A percentile compares a stretch with the other conserved stretches of the same genome.
These are phyloP conservation scores for Tetramitus jugosus DNA, from an alignment of 208 protist genomes.

Conservation along the genomic window DNA sequence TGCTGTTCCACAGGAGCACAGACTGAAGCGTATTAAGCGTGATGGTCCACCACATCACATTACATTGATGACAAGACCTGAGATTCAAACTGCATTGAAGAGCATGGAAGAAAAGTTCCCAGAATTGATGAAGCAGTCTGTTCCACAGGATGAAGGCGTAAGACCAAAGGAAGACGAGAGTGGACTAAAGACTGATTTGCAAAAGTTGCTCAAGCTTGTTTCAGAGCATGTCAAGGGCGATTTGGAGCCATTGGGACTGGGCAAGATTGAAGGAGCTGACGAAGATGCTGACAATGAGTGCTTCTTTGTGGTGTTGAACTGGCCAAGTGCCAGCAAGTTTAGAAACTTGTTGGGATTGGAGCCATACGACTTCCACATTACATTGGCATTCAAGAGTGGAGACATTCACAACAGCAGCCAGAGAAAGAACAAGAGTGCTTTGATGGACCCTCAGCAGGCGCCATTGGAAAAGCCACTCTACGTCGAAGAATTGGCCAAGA, in stretches of 20 bases:
- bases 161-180: neutral
- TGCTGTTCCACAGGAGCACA: neutral
- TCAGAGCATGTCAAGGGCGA: neutral
- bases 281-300: neutral
- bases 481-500: neutral
- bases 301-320: slow-evolving; percentile 2
- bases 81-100: slow-evolving; percentile 11
- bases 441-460: neutral
- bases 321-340: slow-evolving; percentile 5
- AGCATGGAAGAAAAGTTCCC: slow-evolving; percentile 13
- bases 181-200: neutral
- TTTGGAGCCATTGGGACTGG: neutral
- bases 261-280: neutral
- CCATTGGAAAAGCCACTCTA: too few species aligned
- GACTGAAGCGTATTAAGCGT: neutral
- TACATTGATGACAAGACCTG: slow-evolving; percentile 3
- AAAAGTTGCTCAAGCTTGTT: neutral
- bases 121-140: too few species aligned
- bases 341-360: slow-evolving; percentile 10
- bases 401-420: neutral
- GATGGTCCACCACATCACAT: slow-evolving; percentile 16
- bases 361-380: neutral
- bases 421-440: neutral
- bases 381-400: neutral
- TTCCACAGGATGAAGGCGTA: neutral